A percentile compares a stretch with the other conserved stretches of the same genome.
These are phyloP conservation scores for Camelina sativa DNA, from an alignment of 345 rosid genomes.

Conservation along the genomic window DNA sequence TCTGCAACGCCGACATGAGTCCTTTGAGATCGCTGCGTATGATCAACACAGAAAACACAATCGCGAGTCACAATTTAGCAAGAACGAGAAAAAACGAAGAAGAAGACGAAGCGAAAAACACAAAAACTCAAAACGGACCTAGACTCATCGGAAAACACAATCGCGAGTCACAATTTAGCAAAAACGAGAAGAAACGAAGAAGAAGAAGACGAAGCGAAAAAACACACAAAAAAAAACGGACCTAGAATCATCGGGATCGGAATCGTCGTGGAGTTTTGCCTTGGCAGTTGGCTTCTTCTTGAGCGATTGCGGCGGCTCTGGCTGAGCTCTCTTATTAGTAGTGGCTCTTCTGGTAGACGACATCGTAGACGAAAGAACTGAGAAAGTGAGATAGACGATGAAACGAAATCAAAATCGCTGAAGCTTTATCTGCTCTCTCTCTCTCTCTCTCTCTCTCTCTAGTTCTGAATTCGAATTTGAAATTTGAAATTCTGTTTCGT, in stretches of 20 bases:
- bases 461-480: conserved; percentile 12
- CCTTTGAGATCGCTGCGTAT: conserved; percentile 77
- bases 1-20: conserved; percentile 79
- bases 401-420: not conserved
- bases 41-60: conserved; percentile 25
- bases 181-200: conserved; percentile 8
- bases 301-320: conserved; percentile 47
- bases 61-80: not conserved
- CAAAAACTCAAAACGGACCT: conserved; percentile 42
- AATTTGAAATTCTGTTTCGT: conserved; percentile 34
- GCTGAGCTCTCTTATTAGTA: conserved; percentile 34
- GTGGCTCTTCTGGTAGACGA: conserved; percentile 39
- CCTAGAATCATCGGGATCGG: conserved; percentile 73
- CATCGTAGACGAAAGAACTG: conserved; percentile 30
- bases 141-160: conserved; percentile 49
- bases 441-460: not conserved
- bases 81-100: conserved; percentile 9
- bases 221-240: conserved; percentile 20
- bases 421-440: conserved; percentile 6
- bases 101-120: not conserved
- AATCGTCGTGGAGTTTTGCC: conserved; percentile 51
- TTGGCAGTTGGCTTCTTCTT: conserved; percentile 49
- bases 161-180: not conserved
- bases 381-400: conserved; percentile 23
- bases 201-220: not conserved